These are phyloP conservation scores for Globisporangium carolinianum DNA, from an alignment of 352 stramenopile genomes.

Conservation along the genomic window DNA sequence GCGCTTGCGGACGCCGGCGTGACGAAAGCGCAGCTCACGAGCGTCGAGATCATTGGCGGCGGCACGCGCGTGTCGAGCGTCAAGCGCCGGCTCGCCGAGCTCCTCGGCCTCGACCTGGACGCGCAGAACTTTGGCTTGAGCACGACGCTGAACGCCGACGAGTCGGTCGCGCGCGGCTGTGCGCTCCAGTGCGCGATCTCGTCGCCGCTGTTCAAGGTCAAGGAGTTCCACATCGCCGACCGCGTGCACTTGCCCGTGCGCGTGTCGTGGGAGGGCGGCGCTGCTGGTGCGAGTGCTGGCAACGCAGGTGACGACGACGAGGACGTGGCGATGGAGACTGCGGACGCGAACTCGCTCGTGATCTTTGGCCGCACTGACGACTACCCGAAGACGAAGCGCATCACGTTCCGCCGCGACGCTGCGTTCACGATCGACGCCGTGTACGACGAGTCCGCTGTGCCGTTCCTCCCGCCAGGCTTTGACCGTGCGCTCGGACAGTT, in stretches of 20 bases:
- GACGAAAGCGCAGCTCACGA: constrained; percentile 82
- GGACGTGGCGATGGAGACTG: constrained; percentile 76
- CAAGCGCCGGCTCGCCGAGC: constrained; percentile 88
- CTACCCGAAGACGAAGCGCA: constrained; percentile 95
- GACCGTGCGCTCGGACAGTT: constrained; percentile 87
- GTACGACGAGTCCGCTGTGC: constrained; percentile 82
- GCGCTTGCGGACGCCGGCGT: constrained; percentile 88
- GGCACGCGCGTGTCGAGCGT: constrained; percentile 94
- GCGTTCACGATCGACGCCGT: constrained; percentile 90
- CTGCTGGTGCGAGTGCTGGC: constrained; percentile 28
- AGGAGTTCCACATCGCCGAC: constrained; percentile 88
- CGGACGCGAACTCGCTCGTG: constrained; percentile 83
- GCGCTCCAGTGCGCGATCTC: constrained; percentile 98
- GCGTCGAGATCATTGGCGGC: constrained; percentile 96
- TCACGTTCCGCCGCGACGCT: constrained; percentile 92
- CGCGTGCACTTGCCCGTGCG: constrained; percentile 90
- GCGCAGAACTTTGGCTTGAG: constrained; percentile 95
- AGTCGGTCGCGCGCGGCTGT: constrained; percentile 95
- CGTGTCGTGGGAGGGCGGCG: constrained; percentile 89
- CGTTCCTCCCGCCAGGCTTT: constrained; percentile 65
- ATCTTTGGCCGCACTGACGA: constrained; percentile 96
- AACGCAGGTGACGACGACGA: constrained; percentile 82
- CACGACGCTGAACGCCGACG: constrained; percentile 98
- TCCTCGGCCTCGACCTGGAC: constrained; percentile 91
- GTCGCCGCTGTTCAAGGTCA: constrained; percentile 97